These are phyloP conservation scores for sunflower (Helianthus annuus) DNA, from an alignment of 129 eudicot species.

Conservation along the genomic window HanXRQr2.0-SUNRISE NC_035445.2:89317065-89317564, in stretches of 20 bases:
- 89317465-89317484: slow-evolving; percentile 72
- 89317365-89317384: slow-evolving; percentile 51
- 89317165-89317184: slow-evolving; percentile 32
- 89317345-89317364: slow-evolving; percentile 7
- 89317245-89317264: slow-evolving; percentile 67
- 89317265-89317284: slow-evolving; percentile 82
- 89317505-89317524: slow-evolving; percentile 73
- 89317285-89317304: slow-evolving; percentile 74
- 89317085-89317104: slow-evolving; percentile 62
- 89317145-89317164: slow-evolving; percentile 47
- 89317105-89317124: slow-evolving; percentile 54
- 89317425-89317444: slow-evolving; percentile 82
- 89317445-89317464: slow-evolving; percentile 74
- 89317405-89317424: slow-evolving; percentile 83
- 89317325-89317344: slow-evolving; percentile 1
- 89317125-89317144: slow-evolving; percentile 61
- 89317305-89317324: slow-evolving; percentile 47
- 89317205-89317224: slow-evolving; percentile 84
- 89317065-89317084: slow-evolving; percentile 50
- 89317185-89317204: slow-evolving; percentile 71
- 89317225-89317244: slow-evolving; percentile 60
- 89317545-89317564: slow-evolving; percentile 59
- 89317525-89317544: slow-evolving; percentile 73
- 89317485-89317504: slow-evolving; percentile 48
- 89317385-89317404: slow-evolving; percentile 72